Base-by-base conservation (phyloP, 306 rosid genomes). In the Rosa lucieae region DNA sequence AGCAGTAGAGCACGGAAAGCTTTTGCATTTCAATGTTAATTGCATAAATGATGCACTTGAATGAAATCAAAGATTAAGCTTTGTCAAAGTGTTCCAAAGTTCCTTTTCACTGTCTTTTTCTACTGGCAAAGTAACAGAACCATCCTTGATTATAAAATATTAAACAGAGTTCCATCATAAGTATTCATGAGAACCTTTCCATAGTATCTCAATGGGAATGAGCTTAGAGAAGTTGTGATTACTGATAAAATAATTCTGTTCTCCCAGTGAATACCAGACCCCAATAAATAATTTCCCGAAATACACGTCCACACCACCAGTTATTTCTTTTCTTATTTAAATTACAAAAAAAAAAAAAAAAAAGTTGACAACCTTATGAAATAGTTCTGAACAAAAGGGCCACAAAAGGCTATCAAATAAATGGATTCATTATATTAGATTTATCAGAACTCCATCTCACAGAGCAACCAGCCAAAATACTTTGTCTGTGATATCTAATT, bases 41-140 rank as follows among this genome's bases (percentile, higher is more conserved):
- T 37, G 49, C 55, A 77, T 39, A 14, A 63, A 29, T 15, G 23
- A 77, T 29, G 72, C 79, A 10, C 23, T 29, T 75, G n/a, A 26
- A 35, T 40, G 15, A 32, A 47, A 29, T 67, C 8, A 26, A 37
- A 29, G 29, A 18, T n/a, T 26, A 49, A n/a, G 21, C 29, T 79
- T 62, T 17, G 35, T 12, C 5, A 1, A 39, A 14, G 69, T 26
- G 20, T 6, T 66, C 26, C 71, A 67, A 67, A 37, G 18, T 52
- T 52, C 17, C 58, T 14, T 52, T 52, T 52, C 58, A 52, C 17
- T 17, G n/a, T 17, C 7, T 52, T 52, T 52, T 52, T 52, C 58
- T 52, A 14, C 56, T 0, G 2, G 49, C 20, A 51, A 51, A 11
- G 49, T 14, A 52, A 13, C 18, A 52, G 8, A 52, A 2, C n/a